phyloP scores from a whole-genome alignment of 805 yeast species.

The Yamadazyma scolyti region DNA sequence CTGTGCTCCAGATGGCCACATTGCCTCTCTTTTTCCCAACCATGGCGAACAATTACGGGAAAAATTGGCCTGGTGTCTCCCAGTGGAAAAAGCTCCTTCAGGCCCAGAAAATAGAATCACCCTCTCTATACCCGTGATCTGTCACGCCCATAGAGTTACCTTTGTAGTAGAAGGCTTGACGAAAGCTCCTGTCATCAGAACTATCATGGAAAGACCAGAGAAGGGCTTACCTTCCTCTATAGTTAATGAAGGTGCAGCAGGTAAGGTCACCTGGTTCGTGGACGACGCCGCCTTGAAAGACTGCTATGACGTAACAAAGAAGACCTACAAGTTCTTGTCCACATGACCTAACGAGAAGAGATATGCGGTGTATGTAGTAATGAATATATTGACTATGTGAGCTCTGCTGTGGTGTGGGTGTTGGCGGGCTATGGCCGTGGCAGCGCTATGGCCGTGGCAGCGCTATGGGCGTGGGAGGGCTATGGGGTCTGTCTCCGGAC shows the following conservation, averaged over 20 bases:
- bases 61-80: conserved; percentile 90
- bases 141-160: conserved; percentile 88
- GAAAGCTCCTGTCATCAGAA: conserved; percentile 87
- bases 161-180: conserved; percentile 96
- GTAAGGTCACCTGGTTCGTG: conserved; percentile 95
- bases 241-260: conserved; percentile 95
- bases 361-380: too few species aligned
- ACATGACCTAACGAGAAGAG: too few species aligned
- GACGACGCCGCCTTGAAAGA: conserved; percentile 89
- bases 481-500: too few species aligned
- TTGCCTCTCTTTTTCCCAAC: conserved; percentile 93
- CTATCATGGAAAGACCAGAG: conserved; percentile 95
- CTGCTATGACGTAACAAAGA: conserved; percentile 64
- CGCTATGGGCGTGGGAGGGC: too few species aligned
- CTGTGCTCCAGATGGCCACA: conserved; percentile 98
- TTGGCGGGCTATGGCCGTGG: too few species aligned
- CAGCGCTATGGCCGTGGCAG: too few species aligned
- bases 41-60: conserved; percentile 83
- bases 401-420: too few species aligned
- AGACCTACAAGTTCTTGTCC: conserved; percentile 59
- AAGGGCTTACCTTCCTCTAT: conserved; percentile 92
- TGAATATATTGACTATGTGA: too few species aligned
- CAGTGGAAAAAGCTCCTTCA: conserved; percentile 86
- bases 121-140: conserved; percentile 87
- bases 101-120: conserved; percentile 59